Conservation (phyloP, 495 filamentous ascomycete genomes). For the Penicilliopsis zonata region DNA sequence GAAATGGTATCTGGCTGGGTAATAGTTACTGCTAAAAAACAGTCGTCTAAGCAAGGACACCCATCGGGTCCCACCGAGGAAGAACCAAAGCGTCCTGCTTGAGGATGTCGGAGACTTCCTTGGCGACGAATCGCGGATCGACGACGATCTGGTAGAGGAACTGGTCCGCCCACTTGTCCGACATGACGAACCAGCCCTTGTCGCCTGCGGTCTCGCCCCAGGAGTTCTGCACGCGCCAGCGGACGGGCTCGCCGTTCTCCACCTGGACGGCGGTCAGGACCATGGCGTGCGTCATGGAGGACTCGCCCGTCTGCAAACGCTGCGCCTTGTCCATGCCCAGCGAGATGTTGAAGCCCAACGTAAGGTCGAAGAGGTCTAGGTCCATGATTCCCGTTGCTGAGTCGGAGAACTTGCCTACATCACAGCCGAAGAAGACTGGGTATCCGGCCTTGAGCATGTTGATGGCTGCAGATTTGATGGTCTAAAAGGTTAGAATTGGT, state of each 20-base stretch:
- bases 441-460: slow-evolving; percentile 61
- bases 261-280: slow-evolving; percentile 76
- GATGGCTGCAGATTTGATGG: slow-evolving; percentile 60
- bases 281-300: slow-evolving; percentile 84
- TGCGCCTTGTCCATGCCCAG: slow-evolving; percentile 64
- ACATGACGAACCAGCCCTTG: slow-evolving; percentile 81
- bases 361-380: slow-evolving; percentile 54
- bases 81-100: slow-evolving; percentile 56
- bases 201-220: slow-evolving; percentile 59
- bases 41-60: slow-evolving; percentile 49
- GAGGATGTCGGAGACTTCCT: slow-evolving; percentile 56
- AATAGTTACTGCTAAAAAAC: neutral
- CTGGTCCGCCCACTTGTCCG: slow-evolving; percentile 76
- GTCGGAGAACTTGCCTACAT: slow-evolving; percentile 74
- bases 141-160: slow-evolving; percentile 85
- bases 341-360: slow-evolving; percentile 64
- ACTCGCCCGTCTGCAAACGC: slow-evolving; percentile 57
- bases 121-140: slow-evolving; percentile 53
- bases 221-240: slow-evolving; percentile 79
- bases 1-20: too few species aligned
- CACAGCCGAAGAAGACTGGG: slow-evolving; percentile 80
- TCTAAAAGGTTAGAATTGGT: slow-evolving; percentile 7
- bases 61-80: slow-evolving; percentile 84
- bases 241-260: slow-evolving; percentile 46
- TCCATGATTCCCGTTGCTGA: slow-evolving; percentile 62